Percentiles rank a stretch among this genome's conserved stretches.
Evolutionary conservation across 495 filamentous ascomycete genomes (phyloP).

Genomic region (Lophium mytilinum): DNA sequence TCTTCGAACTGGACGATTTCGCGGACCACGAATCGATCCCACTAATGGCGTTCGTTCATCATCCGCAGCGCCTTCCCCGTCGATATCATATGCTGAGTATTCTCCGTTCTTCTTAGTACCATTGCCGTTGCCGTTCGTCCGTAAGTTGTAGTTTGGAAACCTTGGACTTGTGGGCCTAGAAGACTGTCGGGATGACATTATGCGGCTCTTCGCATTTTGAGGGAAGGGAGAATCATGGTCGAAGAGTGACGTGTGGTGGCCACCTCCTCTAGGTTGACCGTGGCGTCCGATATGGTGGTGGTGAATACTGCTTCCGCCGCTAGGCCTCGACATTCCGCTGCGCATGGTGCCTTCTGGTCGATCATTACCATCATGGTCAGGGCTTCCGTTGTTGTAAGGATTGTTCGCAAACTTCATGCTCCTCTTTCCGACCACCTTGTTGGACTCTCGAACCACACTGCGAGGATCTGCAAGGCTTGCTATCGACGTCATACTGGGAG

Average conservation of each 20-base stretch:
- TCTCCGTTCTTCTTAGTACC: slow-evolving; percentile 40
- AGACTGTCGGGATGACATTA: slow-evolving; percentile 45
- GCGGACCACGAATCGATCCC: slow-evolving; percentile 51
- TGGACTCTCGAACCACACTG: slow-evolving; percentile 52
- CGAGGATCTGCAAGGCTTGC: slow-evolving; percentile 68
- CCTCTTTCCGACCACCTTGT: slow-evolving; percentile 70
- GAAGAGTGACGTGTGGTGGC: slow-evolving; percentile 59
- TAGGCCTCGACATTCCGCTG: slow-evolving; percentile 39
- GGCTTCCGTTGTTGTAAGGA: slow-evolving; percentile 53
- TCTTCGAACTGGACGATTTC: slow-evolving; percentile 54
- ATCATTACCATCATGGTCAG: slow-evolving; percentile 39
- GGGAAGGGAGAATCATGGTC: slow-evolving; percentile 68
- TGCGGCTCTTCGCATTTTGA: slow-evolving; percentile 11
- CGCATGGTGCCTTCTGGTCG: slow-evolving; percentile 21
- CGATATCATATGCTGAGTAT: slow-evolving; percentile 56
- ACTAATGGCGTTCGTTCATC: slow-evolving; percentile 87
- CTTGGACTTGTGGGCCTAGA: slow-evolving; percentile 47
- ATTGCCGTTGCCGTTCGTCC: slow-evolving; percentile 32
- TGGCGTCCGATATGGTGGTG: slow-evolving; percentile 72
- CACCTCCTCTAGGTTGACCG: slow-evolving; percentile 53
- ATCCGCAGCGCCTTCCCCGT: slow-evolving; percentile 65
- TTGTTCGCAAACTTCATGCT: slow-evolving; percentile 98
- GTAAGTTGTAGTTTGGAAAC: slow-evolving; percentile 21
- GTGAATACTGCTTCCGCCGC: slow-evolving; percentile 42
- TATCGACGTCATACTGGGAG: slow-evolving; percentile 90